Base-by-base conservation (phyloP, 176 grass and related monocot genomes). In the Oryza glaberrima region DNA sequence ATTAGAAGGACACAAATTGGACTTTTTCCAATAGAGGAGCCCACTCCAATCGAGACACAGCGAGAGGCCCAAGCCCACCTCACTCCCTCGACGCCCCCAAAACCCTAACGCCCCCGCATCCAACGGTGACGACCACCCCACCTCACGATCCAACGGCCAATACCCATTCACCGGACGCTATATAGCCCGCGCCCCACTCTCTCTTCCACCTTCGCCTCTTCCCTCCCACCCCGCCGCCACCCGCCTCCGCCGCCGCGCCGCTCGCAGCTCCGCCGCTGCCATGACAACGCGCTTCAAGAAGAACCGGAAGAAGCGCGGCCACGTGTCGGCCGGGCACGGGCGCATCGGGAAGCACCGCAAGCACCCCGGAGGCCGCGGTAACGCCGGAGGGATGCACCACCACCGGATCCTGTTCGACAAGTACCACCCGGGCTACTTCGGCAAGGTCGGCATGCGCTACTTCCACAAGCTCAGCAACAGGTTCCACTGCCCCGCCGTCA, bases 351-450 rank as follows among this genome's bases (percentile, higher is more conserved):
- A 51, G 48, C 48, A 51, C 48, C 48, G 48, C 3, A 88, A 92
- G 90, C 86, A 92, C 76, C 90, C 90, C 19, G 86, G 86, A 0
- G 90, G 90, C 2, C 82, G 78, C 22, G 82, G 90, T 9, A 92
- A 92, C 72, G 90, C 90, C 58, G 90, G 86, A 43, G 90, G 90
- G 11, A 82, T 92, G 90, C 90, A 86, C 86, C 90, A 88, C 56
- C 86, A 92, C 82, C 86, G 91, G 16, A 93, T 90, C 69, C 91
- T 93, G 66, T 90, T 93, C 77, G 88, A 93, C 78, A 93, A 93
- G 85, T 90, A 93, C 73, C 91, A 90, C 67, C 91, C 88, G 0
- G 91, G 88, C 1, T 93, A 85, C 85, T 51, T 51, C 14, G 48
- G 48, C 48, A 51, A 51, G 48, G 48, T 51, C 48, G 48, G 48